These are phyloP conservation scores for Cladosporium halotolerans DNA, from an alignment of 2,329 filamentous ascomycete genomes.

Conservation along the genomic window DNA sequence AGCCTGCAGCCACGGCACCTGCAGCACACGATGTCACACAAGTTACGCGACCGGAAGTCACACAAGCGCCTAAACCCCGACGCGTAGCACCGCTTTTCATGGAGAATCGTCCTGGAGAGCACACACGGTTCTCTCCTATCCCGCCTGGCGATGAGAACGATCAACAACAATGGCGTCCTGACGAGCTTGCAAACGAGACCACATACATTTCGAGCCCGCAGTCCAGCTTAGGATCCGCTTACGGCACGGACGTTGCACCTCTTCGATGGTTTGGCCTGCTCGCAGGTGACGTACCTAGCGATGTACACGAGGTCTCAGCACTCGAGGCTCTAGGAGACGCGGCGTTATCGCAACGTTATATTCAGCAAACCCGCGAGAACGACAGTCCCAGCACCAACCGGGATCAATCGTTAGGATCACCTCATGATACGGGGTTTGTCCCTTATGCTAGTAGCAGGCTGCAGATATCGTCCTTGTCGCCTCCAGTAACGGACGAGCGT, in stretches of 20 bases:
- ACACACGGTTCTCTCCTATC: slow-evolving; percentile 5
- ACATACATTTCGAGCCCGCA: slow-evolving; percentile 19
- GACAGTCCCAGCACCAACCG: too few relatives aligned
- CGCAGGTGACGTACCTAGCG: slow-evolving; percentile 37
- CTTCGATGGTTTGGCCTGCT: slow-evolving; percentile 45
- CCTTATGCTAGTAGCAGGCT: slow-evolving; percentile 1
- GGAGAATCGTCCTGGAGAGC: slow-evolving; percentile 4
- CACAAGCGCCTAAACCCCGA: background rate
- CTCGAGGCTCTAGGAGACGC: slow-evolving; percentile 22
- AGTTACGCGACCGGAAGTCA: background rate
- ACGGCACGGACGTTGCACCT: slow-evolving; percentile 37
- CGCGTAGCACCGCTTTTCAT: background rate
- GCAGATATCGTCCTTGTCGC: slow-evolving; percentile 21
- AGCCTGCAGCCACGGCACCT: too few relatives aligned
- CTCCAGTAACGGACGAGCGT: slow-evolving; percentile 17
- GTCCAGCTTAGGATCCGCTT: slow-evolving; percentile 24
- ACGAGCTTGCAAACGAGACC: slow-evolving; percentile 14
- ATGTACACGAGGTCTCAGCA: slow-evolving; percentile 16
- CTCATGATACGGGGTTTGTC: background rate
- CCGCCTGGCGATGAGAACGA: background rate
- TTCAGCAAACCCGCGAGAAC: slow-evolving; percentile 15
- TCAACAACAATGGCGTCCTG: background rate
- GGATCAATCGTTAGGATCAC: background rate
- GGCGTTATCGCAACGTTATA: slow-evolving; percentile 19
- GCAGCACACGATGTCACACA: too few relatives aligned